A percentile compares a stretch with the other conserved stretches of the same genome.
Conservation (phyloP, 257 asterid genomes). For the Thymus mandschuricus region DNA sequence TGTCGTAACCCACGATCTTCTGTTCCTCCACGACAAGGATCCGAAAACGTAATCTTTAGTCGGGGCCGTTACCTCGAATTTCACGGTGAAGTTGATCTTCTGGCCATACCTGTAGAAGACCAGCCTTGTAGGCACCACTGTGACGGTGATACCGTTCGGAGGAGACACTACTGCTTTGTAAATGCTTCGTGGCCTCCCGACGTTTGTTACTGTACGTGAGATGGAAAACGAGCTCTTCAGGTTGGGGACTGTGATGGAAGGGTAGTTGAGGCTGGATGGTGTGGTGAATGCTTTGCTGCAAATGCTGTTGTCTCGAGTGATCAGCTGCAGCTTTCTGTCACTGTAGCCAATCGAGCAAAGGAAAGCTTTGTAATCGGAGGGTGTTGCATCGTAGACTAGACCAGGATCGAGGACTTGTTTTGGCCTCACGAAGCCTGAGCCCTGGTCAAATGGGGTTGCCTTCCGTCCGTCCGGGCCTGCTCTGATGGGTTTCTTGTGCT, state of each 20-base stretch:
- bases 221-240: slow-evolving; percentile 51
- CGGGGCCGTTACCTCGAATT: slow-evolving; percentile 65
- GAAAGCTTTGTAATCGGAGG: slow-evolving; percentile 68
- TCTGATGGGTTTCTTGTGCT: slow-evolving; percentile 66
- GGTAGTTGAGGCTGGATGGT: slow-evolving; percentile 79
- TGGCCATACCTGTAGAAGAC: slow-evolving; percentile 58
- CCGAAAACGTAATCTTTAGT: slow-evolving; percentile 74
- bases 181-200: slow-evolving; percentile 58
- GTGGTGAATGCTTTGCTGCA: slow-evolving; percentile 53
- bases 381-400: slow-evolving; percentile 68
- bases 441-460: slow-evolving; percentile 76
- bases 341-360: slow-evolving; percentile 86
- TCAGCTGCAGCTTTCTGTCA: slow-evolving; percentile 62
- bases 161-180: slow-evolving; percentile 68
- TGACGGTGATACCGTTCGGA: slow-evolving; percentile 68
- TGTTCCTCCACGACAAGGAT: slow-evolving; percentile 82
- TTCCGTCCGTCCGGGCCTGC: slow-evolving; percentile 70
- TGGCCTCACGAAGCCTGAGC: slow-evolving; percentile 84
- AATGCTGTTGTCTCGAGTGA: slow-evolving; percentile 81
- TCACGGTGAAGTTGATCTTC: slow-evolving; percentile 66
- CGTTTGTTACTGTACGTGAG: slow-evolving; percentile 77
- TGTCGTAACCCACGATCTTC: slow-evolving; percentile 56
- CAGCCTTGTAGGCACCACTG: slow-evolving; percentile 64
- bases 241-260: slow-evolving; percentile 72
- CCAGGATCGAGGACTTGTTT: slow-evolving; percentile 77